Conservation (phyloP, 2,329 filamentous ascomycete species). For the Trichoderma simmonsii region DNA sequence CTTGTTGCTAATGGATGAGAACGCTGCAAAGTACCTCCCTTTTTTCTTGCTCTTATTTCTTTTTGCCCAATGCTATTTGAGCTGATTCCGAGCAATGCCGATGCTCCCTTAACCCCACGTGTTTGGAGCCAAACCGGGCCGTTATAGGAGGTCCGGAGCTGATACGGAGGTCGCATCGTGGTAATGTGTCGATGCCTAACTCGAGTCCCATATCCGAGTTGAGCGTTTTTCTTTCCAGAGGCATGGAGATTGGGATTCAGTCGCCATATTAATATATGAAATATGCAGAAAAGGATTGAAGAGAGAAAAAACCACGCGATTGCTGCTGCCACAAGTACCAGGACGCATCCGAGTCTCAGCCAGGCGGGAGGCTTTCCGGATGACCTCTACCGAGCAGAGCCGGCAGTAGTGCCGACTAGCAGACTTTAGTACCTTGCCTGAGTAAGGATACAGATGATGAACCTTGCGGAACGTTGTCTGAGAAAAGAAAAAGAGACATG, state of each 20-base stretch:
- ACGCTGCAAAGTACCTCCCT: background rate
- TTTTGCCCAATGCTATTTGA: background rate
- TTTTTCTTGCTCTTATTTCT: background rate
- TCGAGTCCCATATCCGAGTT: background rate
- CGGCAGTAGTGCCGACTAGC: conserved; percentile 15
- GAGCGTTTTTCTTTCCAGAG: background rate
- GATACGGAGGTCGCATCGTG: background rate
- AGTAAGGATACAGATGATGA: background rate
- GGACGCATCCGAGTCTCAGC: background rate
- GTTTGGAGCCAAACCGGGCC: background rate
- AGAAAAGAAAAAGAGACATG: background rate
- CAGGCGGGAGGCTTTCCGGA: background rate
- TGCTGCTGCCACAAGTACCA: background rate
- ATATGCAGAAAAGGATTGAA: background rate
- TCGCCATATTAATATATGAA: background rate
- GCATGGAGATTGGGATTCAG: background rate
- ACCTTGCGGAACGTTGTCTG: background rate
- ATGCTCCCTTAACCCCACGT: conserved; percentile 12
- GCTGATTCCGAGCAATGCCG: conserved; percentile 9
- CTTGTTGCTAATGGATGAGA: background rate
- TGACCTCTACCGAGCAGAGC: conserved; percentile 14
- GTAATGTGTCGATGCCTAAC: conserved; percentile 12
- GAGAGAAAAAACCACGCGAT: background rate
- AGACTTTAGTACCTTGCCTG: background rate
- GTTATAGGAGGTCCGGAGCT: background rate